Evolutionary conservation across 2,329 filamentous ascomycete genomes (phyloP).

Genomic region (Botryosphaeria dothidea): DNA sequence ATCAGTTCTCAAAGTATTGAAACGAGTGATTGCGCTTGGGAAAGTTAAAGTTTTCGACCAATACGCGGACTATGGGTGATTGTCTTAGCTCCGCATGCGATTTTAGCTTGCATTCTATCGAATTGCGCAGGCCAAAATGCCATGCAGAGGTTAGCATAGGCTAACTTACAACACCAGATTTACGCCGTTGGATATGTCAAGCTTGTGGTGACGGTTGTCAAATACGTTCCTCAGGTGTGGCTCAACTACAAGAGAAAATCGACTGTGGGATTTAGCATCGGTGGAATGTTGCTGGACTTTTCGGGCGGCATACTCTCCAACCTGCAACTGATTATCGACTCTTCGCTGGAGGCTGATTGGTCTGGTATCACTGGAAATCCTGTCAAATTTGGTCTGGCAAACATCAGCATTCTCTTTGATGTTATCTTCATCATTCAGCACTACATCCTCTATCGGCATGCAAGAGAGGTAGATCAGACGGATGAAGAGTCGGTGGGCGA

Average conservation of each 20-base stretch:
- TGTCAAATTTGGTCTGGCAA: constrained; percentile 83
- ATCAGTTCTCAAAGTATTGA: background rate
- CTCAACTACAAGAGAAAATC: constrained; percentile 83
- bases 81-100: too few species aligned
- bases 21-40: background rate
- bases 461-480: constrained; percentile 29
- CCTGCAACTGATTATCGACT: constrained; percentile 80
- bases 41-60: too few species aligned
- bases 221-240: constrained; percentile 74
- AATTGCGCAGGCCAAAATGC: too few species aligned
- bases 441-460: constrained; percentile 69
- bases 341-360: constrained; percentile 83
- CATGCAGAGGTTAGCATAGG: too few species aligned
- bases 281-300: constrained; percentile 81
- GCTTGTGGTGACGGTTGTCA: constrained; percentile 81
- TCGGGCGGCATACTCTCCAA: constrained; percentile 79
- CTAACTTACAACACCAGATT: constrained; percentile 38
- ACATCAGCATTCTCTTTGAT: constrained; percentile 85
- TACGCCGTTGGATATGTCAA: constrained; percentile 84
- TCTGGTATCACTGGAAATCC: constrained; percentile 88
- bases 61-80: too few species aligned
- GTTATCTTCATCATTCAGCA: constrained; percentile 85
- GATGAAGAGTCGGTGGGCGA: constrained; percentile 24
- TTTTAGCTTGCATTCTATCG: too few species aligned
- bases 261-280: constrained; percentile 85